Percentiles rank a stretch among this genome's conserved stretches.
Conservation (phyloP, 805 yeast species). For the Barnettozyma botsteinii region DNA sequence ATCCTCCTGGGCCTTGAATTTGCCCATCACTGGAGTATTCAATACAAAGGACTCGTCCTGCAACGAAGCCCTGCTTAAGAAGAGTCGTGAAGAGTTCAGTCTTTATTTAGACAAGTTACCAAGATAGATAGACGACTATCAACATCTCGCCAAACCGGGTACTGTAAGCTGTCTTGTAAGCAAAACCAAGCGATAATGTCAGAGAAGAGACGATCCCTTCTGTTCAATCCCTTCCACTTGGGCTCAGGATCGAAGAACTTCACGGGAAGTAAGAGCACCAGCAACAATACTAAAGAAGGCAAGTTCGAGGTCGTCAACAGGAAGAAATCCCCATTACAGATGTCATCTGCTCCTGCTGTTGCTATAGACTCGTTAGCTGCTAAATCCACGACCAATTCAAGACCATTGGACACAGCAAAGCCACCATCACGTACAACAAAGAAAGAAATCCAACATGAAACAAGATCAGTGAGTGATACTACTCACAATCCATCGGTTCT, state of each 20-base stretch:
- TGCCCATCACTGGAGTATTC: background rate
- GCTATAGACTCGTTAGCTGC: conserved; percentile 1
- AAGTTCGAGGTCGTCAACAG: conserved; percentile 25
- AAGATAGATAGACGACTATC: too few relatives aligned
- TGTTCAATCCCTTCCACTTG: conserved; percentile 20
- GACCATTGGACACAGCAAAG: background rate
- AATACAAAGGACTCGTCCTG: background rate
- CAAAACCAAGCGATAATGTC: conserved; percentile 4
- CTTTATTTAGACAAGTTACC: background rate
- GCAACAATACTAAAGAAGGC: conserved; percentile 6
- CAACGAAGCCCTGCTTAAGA: conserved; percentile 10
- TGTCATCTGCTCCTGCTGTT: background rate
- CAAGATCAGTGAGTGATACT: too few relatives aligned
- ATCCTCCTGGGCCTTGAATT: background rate
- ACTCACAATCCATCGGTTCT: conserved; percentile 12
- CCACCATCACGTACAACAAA: background rate
- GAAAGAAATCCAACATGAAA: too few relatives aligned
- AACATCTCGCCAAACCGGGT: too few relatives aligned
- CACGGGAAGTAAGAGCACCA: background rate
- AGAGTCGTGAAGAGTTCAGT: conserved; percentile 4
- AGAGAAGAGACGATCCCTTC: conserved; percentile 21
- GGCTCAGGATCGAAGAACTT: conserved; percentile 4
- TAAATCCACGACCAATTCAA: background rate
- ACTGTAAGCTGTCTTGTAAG: too few relatives aligned
- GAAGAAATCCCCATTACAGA: conserved; percentile 19